Base-by-base conservation (phyloP, 75 land plant species). In the Isoetes taiwanensis region DNA sequence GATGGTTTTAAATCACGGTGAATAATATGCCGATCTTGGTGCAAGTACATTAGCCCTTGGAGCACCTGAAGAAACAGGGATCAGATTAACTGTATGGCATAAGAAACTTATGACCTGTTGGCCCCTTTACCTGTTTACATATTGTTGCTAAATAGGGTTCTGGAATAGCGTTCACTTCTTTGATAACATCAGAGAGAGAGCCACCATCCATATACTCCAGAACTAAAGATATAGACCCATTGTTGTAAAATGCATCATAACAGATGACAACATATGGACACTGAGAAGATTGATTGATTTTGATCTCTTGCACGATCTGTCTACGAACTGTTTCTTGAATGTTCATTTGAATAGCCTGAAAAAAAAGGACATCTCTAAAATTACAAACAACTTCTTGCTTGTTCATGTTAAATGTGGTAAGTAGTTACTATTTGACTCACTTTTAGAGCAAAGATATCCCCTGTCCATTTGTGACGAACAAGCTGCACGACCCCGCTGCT, bases 171-270 rank as follows among this genome's bases (percentile, higher is more conserved):
- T 72, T 81, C 3, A 80, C 81, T 55, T 73, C 73, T 38, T 73
- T 93, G 41, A 93, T 58, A 54, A 93, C 69, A 69, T 93, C 98
- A 17, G 73, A 62, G 31, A 93, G 83, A 40, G 98, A 93, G 29
- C 98, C 98, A 41, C 96, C 80, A 71, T 93, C 98, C 98, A 93
- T 93, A 66, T 93, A 93, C 74, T 93, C 98, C 34, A 87, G 66
- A 31, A 88, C 66, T 27, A 93, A 75, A 14, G 96, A 93, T 33
- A 93, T 79, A 67, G 76, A 66, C 48, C 95, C 90, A 75, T 93
- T 93, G 40, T 69, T 67, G 67, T 88, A 93, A 66, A 93, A 88
- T 5, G 77, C 76, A 46, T 93, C 80, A 31, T 93, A 81, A 35
- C 86, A 93, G 2, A 81, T 76, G 3, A 88, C 86, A 53, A 93